phyloP scores from a whole-genome alignment of 2,329 filamentous ascomycete genomes.

The Salinomyces thailandicus region DNA sequence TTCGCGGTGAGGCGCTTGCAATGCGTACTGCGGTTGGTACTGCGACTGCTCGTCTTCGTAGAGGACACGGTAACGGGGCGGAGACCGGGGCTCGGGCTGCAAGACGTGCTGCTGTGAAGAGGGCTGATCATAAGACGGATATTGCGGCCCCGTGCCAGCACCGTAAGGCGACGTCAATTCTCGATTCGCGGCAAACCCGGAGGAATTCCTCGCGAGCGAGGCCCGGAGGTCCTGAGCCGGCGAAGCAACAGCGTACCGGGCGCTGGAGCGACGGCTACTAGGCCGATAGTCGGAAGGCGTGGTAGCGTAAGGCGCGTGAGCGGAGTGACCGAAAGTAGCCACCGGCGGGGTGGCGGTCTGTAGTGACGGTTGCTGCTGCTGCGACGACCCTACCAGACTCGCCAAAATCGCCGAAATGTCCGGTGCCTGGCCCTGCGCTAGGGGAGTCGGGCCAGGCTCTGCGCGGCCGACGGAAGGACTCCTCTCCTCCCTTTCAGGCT shows the following conservation, averaged over 20 bases:
- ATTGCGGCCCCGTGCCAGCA: slow-evolving; percentile 7
- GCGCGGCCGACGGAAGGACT: slow-evolving; percentile 12
- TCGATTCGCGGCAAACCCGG: too few species aligned
- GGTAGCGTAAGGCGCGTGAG: slow-evolving; percentile 1
- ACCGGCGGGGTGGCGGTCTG: slow-evolving; percentile 10
- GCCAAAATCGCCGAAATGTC: slow-evolving; percentile 24
- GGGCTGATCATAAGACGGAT: too few species aligned
- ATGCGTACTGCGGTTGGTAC: not conserved
- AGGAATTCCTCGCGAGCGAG: slow-evolving; percentile 11
- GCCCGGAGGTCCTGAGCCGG: slow-evolving; percentile 9
- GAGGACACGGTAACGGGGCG: slow-evolving; percentile 15
- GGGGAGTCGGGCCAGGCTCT: slow-evolving; percentile 4
- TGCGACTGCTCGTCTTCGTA: slow-evolving; percentile 15
- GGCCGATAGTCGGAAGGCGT: slow-evolving; percentile 4
- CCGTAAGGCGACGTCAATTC: too few species aligned
- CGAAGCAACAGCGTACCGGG: slow-evolving; percentile 10
- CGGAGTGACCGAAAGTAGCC: slow-evolving; percentile 5
- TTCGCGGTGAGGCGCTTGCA: slow-evolving; percentile 7
- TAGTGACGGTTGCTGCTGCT: slow-evolving; percentile 6
- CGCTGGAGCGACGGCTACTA: slow-evolving; percentile 8
- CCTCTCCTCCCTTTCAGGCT: slow-evolving; percentile 1
- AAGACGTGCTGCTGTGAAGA: not conserved
- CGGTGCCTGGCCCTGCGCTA: slow-evolving; percentile 5
- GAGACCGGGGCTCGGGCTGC: slow-evolving; percentile 4
- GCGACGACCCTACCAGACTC: slow-evolving; percentile 10